Conservation (phyloP, 345 rosid genomes). For the Eucalyptus fibrosa region DNA sequence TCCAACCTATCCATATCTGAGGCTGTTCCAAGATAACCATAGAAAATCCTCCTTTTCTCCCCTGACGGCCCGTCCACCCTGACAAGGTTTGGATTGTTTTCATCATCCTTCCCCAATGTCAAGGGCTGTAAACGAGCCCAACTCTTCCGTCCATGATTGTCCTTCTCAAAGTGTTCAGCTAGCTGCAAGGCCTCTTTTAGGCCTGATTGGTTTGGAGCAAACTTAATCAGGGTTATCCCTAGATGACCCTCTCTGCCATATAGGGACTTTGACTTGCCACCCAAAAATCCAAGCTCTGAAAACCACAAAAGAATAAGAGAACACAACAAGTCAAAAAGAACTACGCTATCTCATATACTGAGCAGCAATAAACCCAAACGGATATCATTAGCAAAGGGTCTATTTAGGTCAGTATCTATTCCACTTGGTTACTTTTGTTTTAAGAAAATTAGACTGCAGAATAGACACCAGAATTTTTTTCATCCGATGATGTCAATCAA, state of each 20-base stretch:
- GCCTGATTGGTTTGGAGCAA: constrained; percentile 56
- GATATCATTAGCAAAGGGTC: background rate
- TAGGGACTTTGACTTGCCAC: constrained; percentile 81
- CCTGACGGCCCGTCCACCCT: constrained; percentile 55
- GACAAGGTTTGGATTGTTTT: constrained; percentile 59
- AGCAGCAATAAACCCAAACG: background rate
- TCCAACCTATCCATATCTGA: constrained; percentile 72
- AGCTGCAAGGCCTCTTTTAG: constrained; percentile 65
- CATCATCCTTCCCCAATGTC: constrained; percentile 64
- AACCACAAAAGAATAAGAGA: constrained; percentile 3
- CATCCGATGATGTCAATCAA: background rate
- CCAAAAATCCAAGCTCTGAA: constrained; percentile 72
- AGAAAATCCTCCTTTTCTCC: constrained; percentile 67
- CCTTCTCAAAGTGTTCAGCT: constrained; percentile 75
- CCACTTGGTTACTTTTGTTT: background rate
- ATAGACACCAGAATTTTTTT: background rate
- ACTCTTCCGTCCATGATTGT: constrained; percentile 59
- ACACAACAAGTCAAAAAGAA: background rate
- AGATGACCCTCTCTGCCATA: constrained; percentile 94
- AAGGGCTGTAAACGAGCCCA: constrained; percentile 56
- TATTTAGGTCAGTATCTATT: background rate
- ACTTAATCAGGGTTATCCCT: constrained; percentile 68
- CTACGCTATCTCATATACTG: background rate
- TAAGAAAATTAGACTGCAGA: background rate
- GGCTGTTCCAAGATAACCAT: constrained; percentile 72